Evolutionary conservation across 306 rosid species (phyloP).

Genomic region (Geum urbanum): DNA sequence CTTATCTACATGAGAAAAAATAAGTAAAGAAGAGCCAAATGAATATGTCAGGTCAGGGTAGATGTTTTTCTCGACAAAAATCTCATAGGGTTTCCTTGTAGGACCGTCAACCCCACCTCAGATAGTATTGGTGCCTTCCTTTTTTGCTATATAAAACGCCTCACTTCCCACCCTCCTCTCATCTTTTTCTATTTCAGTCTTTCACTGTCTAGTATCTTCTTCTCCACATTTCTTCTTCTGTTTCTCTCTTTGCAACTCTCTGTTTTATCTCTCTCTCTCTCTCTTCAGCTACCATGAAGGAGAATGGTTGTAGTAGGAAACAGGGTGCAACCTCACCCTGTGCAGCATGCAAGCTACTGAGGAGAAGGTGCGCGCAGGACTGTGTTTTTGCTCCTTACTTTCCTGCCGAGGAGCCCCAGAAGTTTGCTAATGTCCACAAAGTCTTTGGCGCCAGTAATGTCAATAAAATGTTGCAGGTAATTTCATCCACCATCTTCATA

Average conservation of each 20-base stretch:
- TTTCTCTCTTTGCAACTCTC: not conserved
- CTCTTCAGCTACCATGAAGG: conserved; percentile 46
- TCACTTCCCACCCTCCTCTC: conserved; percentile 18
- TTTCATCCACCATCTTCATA: not conserved
- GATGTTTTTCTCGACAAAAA: conserved; percentile 23
- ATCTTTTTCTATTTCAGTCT: conserved; percentile 15
- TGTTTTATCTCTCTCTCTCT: not conserved
- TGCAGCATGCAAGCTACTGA: conserved; percentile 75
- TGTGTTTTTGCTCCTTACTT: conserved; percentile 83
- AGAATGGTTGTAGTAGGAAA: conserved; percentile 40
- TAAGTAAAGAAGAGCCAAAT: conserved; percentile 16
- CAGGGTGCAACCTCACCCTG: conserved; percentile 70
- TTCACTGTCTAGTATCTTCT: not conserved
- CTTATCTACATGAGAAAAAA: not conserved
- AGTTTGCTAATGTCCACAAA: conserved; percentile 80
- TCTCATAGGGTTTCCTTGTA: conserved; percentile 5
- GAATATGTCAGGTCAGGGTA: conserved; percentile 21
- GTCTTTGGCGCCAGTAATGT: conserved; percentile 88
- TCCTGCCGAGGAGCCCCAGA: conserved; percentile 73
- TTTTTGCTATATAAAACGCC: conserved; percentile 12
- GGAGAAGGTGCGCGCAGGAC: conserved; percentile 68
- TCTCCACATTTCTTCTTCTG: too few species aligned
- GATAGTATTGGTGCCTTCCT: not conserved
- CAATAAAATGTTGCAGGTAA: conserved; percentile 84
- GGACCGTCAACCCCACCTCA: conserved; percentile 16